Conservation (phyloP, 805 yeast genomes). For the Kockiozyma suomiensis region DNA sequence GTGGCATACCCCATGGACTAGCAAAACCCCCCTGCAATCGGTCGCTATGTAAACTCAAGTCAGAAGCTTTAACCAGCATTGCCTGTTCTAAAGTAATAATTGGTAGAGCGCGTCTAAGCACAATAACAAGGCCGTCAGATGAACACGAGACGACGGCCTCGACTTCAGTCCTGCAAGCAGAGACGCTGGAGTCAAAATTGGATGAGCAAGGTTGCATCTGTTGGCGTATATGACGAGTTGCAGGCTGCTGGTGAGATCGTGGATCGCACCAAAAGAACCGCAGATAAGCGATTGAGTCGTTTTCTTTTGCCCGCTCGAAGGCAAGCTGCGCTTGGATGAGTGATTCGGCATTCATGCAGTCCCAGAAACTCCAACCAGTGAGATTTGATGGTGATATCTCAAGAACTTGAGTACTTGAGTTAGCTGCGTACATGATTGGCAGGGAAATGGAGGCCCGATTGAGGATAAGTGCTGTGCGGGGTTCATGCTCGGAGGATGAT, state of each 20-base stretch:
- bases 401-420: slow-evolving; percentile 1
- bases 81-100: not conserved
- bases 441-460: slow-evolving; percentile 13
- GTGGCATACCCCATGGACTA: slow-evolving; percentile 11
- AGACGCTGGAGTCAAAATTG: not conserved
- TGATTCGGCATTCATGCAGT: slow-evolving; percentile 12
- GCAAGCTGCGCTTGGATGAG: slow-evolving; percentile 16
- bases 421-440: slow-evolving; percentile 21
- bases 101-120: slow-evolving; percentile 13
- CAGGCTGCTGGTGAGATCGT: slow-evolving; percentile 9
- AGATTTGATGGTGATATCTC: slow-evolving; percentile 8
- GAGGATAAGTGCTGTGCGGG: slow-evolving; percentile 23
- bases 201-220: not conserved
- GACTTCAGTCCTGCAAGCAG: not conserved
- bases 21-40: slow-evolving; percentile 5
- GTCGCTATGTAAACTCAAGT: not conserved
- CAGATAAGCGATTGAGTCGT: slow-evolving; percentile 16
- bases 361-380: slow-evolving; percentile 20
- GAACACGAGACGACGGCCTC: slow-evolving; percentile 22
- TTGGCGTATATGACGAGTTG: not conserved
- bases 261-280: slow-evolving; percentile 24
- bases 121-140: slow-evolving; percentile 24
- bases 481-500: slow-evolving; percentile 19
- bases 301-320: slow-evolving; percentile 25
- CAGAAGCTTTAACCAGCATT: not conserved